These are phyloP conservation scores for Linum trigynum DNA, from an alignment of 345 rosid species.

Conservation along the genomic window DNA sequence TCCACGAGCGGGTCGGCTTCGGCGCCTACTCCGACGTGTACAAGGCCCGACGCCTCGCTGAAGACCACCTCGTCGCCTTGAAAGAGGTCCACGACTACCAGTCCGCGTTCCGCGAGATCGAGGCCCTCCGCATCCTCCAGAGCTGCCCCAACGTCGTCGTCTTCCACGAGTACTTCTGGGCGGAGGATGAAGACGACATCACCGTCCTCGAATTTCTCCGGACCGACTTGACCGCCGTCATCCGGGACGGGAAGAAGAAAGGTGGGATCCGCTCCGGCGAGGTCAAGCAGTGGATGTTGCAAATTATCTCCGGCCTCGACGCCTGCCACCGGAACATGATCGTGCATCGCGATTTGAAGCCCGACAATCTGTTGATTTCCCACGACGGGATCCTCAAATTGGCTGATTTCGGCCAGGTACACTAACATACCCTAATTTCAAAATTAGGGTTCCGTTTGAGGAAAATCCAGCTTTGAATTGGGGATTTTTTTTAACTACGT, in stretches of 20 bases:
- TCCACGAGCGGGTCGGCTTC: slow-evolving; percentile 77
- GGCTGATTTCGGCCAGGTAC: slow-evolving; percentile 99
- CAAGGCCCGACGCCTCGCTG: slow-evolving; percentile 69
- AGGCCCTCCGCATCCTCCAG: slow-evolving; percentile 63
- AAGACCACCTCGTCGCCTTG: slow-evolving; percentile 61
- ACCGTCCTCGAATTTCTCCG: slow-evolving; percentile 74
- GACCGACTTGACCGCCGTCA: slow-evolving; percentile 65
- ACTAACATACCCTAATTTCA: neutral
- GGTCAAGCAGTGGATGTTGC: slow-evolving; percentile 89
- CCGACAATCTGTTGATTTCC: slow-evolving; percentile 69
- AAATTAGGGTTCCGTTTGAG: neutral
- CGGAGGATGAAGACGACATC: slow-evolving; percentile 94
- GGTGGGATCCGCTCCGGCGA: slow-evolving; percentile 41
- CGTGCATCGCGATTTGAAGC: slow-evolving; percentile 94
- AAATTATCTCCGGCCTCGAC: slow-evolving; percentile 67
- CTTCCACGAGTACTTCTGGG: slow-evolving; percentile 84
- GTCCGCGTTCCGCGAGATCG: slow-evolving; percentile 87
- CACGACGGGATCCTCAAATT: slow-evolving; percentile 79
- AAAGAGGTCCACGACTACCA: slow-evolving; percentile 96
- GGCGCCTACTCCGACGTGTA: slow-evolving; percentile 93
- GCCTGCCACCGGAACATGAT: slow-evolving; percentile 71
- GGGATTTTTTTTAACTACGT: neutral
- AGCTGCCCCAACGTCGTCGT: slow-evolving; percentile 65
- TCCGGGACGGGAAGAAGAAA: slow-evolving; percentile 40
- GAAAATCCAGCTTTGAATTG: neutral